Evolutionary conservation across 768 basidiomycete species (phyloP), one percentile per base, ranked within the genome.

Genomic region (Termitomyces titanicus): DNA sequence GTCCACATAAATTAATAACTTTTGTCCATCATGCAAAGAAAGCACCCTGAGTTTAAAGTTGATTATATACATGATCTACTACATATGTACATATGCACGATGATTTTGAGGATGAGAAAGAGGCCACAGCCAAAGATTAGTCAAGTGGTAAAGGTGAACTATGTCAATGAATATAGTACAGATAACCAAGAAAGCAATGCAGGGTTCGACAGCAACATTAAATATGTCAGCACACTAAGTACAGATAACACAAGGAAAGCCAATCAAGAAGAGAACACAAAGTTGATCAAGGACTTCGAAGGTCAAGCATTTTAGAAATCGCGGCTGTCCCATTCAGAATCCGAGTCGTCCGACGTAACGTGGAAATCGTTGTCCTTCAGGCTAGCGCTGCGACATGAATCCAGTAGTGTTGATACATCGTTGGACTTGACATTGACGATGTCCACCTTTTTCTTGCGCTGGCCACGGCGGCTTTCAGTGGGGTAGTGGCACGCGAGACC

Each of bases 401-500:
- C 10, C 18, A 43, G 17, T 7, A 43, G 8, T 5, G 27, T 33
- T 2, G 37, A 42, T 15, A 29, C 12, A 31, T 51, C 39, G 20
- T 43, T 20, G 1, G 29, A 22, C 31, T 43, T 29, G 7, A 25
- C n/a, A 4, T 47, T 42, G 9, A 49, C 11, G 27, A 24, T 11
- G 17, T 53, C 43, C 2, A 13, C 17, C 31, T 11, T 49, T 29
- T 53, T 60, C 47, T 45, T 57, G 37, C 59, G 55, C 52, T 57
- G 47, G 18, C 59, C 59, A 34, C 59, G 55, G 13, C 59, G 56
- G 33, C 55, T 60, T 33, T 57, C 59, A 17, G 59, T 50, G 9
- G 59, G 59, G 24, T 57, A 60, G 25, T 29, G 44, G 34, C 59
- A 60, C 10, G 8, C 17, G 15, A 53, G 51, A 13, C 52, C 55